Evolutionary conservation across 2,329 filamentous ascomycete species (phyloP).

Genomic region (Epicoccum sorghinum): DNA sequence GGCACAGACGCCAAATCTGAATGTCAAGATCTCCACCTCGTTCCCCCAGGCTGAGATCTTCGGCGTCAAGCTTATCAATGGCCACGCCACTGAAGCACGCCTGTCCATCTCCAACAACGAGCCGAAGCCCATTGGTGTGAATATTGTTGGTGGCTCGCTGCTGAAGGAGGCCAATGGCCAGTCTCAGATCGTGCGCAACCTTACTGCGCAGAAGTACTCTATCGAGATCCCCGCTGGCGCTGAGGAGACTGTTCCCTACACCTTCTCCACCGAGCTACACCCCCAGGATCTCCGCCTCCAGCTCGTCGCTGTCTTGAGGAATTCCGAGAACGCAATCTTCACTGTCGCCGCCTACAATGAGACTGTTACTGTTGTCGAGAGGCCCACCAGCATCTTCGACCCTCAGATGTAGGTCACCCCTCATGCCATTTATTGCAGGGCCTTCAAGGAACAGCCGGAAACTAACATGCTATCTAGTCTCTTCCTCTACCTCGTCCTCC

Average conservation of each 20-base stretch:
- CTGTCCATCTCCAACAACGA: slow-evolving; percentile 88
- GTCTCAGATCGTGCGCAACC: slow-evolving; percentile 74
- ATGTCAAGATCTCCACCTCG: slow-evolving; percentile 61
- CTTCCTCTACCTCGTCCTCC: slow-evolving; percentile 95
- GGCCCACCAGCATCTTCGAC: slow-evolving; percentile 89
- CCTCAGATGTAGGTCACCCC: slow-evolving; percentile 80
- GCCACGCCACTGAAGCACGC: slow-evolving; percentile 80
- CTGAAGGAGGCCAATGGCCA: slow-evolving; percentile 63
- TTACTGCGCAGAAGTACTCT: slow-evolving; percentile 78
- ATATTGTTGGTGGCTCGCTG: slow-evolving; percentile 78
- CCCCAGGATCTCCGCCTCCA: slow-evolving; percentile 85
- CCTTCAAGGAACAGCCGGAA: neutral
- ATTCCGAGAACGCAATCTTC: slow-evolving; percentile 71
- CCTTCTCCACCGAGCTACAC: slow-evolving; percentile 88
- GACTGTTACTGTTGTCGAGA: slow-evolving; percentile 85
- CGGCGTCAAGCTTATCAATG: slow-evolving; percentile 94
- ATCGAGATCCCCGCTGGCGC: slow-evolving; percentile 76
- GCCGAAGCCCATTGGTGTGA: slow-evolving; percentile 72
- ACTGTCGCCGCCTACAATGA: slow-evolving; percentile 82
- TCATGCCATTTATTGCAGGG: neutral
- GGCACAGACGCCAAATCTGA: slow-evolving; percentile 65
- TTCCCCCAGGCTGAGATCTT: slow-evolving; percentile 80
- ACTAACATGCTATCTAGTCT: slow-evolving; percentile 64
- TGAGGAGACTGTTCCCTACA: slow-evolving; percentile 78
- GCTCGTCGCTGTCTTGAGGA: slow-evolving; percentile 75